Evolutionary conservation across 352 stramenopile species (phyloP), one percentile per base, ranked within the genome.

Genomic region (Phytophthora podocarpi): DNA sequence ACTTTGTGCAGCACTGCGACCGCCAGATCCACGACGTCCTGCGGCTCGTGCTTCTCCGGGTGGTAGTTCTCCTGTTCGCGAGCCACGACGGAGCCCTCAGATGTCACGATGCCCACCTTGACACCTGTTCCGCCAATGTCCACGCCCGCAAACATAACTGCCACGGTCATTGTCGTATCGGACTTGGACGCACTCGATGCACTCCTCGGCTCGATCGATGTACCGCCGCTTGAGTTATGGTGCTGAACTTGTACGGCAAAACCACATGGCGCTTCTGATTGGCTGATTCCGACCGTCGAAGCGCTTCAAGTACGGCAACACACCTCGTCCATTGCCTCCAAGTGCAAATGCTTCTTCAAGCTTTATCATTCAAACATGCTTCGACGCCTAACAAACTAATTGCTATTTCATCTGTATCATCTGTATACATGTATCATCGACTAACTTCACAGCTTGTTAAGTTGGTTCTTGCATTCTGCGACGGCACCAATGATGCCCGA

Each of bases 111-210:
- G 16, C 84, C 84, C 23, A 89, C 72, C 47, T 93, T 95, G 34
- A 93, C 77, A 63, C 72, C 86, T 27, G 83, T 76, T 55, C 79
- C 84, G 46, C 82, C 86, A 51, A 93, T 88, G 52, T 95, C 86
- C 21, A 93, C 68, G 40, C 84, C 86, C 28, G 74, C 74, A 41
- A 83, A 76, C 60, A 87, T 60, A 41, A 63, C 16, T 12, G 47
- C 18, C 43, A 32, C 61, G 16, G 53, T 70, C 61, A 70, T 70
- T 36, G 27, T 34, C 9, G 37, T 41, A 13, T 26, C 28, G 13
- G 16, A 21, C 42, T 45, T 11, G 21, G 10, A 32, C 11, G 15
- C 30, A 15, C 27, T 47, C 39, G 8, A 34, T 34, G 48, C 37
- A 20, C 39, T 16, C 11, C 21, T 20, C 15, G 20, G 11, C n/a